phyloP scores from a whole-genome alignment of 352 stramenopile species.

The Bremia lactucae region DNA sequence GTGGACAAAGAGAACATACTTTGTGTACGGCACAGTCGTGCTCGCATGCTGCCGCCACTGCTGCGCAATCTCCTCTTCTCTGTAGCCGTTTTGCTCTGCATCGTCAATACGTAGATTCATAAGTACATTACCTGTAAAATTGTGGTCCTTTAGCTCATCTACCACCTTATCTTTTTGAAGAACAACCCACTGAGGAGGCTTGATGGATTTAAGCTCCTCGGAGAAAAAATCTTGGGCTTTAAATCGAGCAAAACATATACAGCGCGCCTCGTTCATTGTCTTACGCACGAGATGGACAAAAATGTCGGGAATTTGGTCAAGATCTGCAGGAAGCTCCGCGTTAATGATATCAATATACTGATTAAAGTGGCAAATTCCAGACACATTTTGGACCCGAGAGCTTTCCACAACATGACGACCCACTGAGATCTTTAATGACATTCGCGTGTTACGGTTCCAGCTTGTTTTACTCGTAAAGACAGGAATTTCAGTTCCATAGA shows the following conservation, averaged over 20 bases:
- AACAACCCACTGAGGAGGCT: conserved; percentile 51
- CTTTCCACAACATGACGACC: conserved; percentile 46
- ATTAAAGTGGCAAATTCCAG: conserved; percentile 71
- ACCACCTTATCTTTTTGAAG: conserved; percentile 71
- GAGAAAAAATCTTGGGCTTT: conserved; percentile 57
- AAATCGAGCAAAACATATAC: conserved; percentile 78
- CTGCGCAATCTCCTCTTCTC: conserved; percentile 31
- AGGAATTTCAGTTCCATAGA: conserved; percentile 78
- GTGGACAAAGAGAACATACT: conserved; percentile 76
- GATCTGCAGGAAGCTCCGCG: conserved; percentile 47
- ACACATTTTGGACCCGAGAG: conserved; percentile 45
- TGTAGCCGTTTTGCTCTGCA: conserved; percentile 8
- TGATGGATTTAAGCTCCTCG: conserved; percentile 27
- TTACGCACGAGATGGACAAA: conserved; percentile 64
- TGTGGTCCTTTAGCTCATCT: conserved; percentile 67
- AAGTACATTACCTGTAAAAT: conserved; percentile 77
- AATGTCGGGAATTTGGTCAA: conserved; percentile 70
- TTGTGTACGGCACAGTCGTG: conserved; percentile 53
- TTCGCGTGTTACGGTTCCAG: conserved; percentile 62
- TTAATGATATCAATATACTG: conserved; percentile 55
- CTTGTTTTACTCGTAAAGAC: conserved; percentile 54
- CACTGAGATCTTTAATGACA: conserved; percentile 64
- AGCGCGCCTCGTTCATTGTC: conserved; percentile 42
- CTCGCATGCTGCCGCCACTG: conserved; percentile 45
- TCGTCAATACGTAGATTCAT: conserved; percentile 62